Base-by-base conservation (phyloP, 495 filamentous ascomycete species). In the Xylaria acuta region DNA sequence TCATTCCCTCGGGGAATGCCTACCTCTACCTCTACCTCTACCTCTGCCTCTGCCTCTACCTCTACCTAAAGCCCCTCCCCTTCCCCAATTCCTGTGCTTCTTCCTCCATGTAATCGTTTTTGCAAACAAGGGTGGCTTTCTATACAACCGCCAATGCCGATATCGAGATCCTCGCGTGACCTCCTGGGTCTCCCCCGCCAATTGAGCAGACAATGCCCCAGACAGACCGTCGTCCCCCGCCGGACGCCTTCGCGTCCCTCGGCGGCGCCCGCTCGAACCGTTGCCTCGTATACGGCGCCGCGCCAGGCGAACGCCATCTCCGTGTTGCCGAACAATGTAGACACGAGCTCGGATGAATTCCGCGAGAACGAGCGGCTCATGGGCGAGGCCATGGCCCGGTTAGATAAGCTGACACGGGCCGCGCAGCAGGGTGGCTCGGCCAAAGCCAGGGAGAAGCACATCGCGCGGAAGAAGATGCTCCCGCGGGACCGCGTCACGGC, bases 391-490 rank as follows among this genome's bases (percentile, higher is more conserved):
- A 88, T 92, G 72, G 80, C 86, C 49, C 84, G 84, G 1, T 85
- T 98, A 78, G 86, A 88, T 70, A 83, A 81, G 56, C 85, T 98
- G 64, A 95, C 97, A 58, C 79, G 81, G 27, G 88, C 85, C 71
- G 92, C 93, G 56, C 87, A 91, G 32, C 84, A 88, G 72, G 96
- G 96, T 34, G 96, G 97, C 0, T 81, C 93, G 0, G 85, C 89
- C 73, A 97, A 97, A 77, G 93, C 97, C 5, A 86, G 93, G 64
- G 90, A 97, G 69, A 99, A 98, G 82, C 96, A 98, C 80, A 79
- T 97, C 34, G 88, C 87, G 30, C 85, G 95, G 51, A 93, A 93
- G 64, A 98, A 98, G 86, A 98, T 99, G 96, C 86, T 99, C 20
- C 92, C 94, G 1, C 86, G 96, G 69, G 97, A 99, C 75, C 92